phyloP scores from a whole-genome alignment of 1,284 basidiomycete genomes.

The Athelia psychrophila region DNA sequence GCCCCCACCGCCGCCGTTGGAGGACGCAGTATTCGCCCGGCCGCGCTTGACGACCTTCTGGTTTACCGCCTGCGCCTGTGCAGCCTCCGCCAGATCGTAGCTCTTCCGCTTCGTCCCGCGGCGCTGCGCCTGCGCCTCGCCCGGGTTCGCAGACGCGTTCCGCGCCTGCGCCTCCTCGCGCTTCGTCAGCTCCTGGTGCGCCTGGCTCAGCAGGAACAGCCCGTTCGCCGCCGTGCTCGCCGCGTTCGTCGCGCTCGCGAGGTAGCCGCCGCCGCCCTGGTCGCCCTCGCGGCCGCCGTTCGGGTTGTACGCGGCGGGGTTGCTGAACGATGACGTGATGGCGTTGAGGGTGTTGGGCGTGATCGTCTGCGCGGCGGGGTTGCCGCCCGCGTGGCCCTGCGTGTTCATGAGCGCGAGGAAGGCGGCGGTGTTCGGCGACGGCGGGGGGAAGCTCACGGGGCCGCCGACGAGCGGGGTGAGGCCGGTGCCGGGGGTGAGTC shows the following conservation, averaged over 20 bases:
- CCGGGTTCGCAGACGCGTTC: slow-evolving; percentile 23
- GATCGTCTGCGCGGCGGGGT: slow-evolving; percentile 68
- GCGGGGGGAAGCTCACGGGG: slow-evolving; percentile 75
- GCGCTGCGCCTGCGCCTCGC: not conserved
- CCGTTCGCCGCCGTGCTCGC: slow-evolving; percentile 79
- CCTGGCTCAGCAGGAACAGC: slow-evolving; percentile 89
- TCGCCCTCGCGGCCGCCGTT: slow-evolving; percentile 15
- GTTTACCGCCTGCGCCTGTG: not conserved
- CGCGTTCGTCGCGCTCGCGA: slow-evolving; percentile 44
- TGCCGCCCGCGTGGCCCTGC: slow-evolving; percentile 35
- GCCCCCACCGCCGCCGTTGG: not conserved
- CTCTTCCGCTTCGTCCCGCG: slow-evolving; percentile 69
- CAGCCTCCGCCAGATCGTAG: slow-evolving; percentile 33
- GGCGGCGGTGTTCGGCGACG: slow-evolving; percentile 89
- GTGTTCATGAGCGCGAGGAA: slow-evolving; percentile 92
- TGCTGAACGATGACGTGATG: slow-evolving; percentile 69
- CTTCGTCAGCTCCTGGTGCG: slow-evolving; percentile 95
- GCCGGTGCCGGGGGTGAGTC: slow-evolving; percentile 69
- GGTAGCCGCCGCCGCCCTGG: slow-evolving; percentile 32
- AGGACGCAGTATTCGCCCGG: slow-evolving; percentile 34
- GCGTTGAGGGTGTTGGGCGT: slow-evolving; percentile 90
- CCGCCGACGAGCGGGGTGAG: slow-evolving; percentile 85
- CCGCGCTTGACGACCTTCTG: slow-evolving; percentile 40
- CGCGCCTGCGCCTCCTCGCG: slow-evolving; percentile 76
- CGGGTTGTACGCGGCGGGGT: slow-evolving; percentile 14